These are phyloP conservation scores for Floccularia luteovirens DNA, from an alignment of 768 basidiomycete species.

Conservation along the genomic window DNA sequence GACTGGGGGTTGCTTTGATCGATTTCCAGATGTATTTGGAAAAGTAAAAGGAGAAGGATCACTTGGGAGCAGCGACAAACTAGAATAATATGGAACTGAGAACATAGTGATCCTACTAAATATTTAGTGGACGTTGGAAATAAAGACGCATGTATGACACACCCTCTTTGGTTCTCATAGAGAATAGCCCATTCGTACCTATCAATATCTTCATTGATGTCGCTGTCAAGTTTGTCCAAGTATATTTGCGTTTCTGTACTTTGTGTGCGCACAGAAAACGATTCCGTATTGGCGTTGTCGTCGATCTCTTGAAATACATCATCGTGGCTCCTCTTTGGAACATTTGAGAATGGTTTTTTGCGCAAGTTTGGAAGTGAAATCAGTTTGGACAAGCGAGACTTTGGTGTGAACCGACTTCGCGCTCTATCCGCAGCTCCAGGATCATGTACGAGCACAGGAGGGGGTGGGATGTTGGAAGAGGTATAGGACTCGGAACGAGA, in stretches of 20 bases:
- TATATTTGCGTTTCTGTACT: constrained; percentile 21
- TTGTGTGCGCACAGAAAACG: not conserved
- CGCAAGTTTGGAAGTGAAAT: constrained; percentile 23
- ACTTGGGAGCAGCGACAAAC: constrained; percentile 55
- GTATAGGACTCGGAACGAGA: too few relatives aligned
- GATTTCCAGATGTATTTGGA: constrained; percentile 31
- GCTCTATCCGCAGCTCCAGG: constrained; percentile 35
- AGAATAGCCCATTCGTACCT: constrained; percentile 71
- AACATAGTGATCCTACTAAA: constrained; percentile 50
- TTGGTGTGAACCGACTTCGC: constrained; percentile 33
- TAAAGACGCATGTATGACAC: constrained; percentile 8
- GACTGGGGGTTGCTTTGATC: constrained; percentile 44
- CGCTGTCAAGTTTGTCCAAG: constrained; percentile 12
- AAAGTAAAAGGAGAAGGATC: constrained; percentile 74
- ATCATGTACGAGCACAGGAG: constrained; percentile 29
- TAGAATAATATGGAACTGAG: constrained; percentile 68
- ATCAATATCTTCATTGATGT: constrained; percentile 32
- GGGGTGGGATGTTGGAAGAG: constrained; percentile 13
- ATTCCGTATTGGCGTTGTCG: not conserved
- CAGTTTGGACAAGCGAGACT: constrained; percentile 21
- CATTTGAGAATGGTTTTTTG: constrained; percentile 5
- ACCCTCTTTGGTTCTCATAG: constrained; percentile 85
- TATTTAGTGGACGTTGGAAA: constrained; percentile 5
- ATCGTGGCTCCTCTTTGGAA: too few relatives aligned
- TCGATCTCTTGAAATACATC: constrained; percentile 5